Percentiles rank a stretch among this genome's conserved stretches.
phyloP scores from a whole-genome alignment of 768 basidiomycete genomes.

The Coprinopsis strossmayeri region DNA sequence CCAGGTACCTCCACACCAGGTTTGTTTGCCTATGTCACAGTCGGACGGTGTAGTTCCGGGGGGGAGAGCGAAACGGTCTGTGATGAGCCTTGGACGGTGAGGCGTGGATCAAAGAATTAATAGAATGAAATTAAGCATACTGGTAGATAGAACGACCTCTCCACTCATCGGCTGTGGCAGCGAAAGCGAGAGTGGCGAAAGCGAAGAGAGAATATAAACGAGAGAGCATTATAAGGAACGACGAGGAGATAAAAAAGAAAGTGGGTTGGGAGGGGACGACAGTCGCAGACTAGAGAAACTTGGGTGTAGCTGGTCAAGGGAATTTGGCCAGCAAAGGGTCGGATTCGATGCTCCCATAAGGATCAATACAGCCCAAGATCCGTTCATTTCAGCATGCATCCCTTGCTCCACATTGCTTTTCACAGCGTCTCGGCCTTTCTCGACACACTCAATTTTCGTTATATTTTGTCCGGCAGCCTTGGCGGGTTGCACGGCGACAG shows the following conservation, averaged over 20 bases:
- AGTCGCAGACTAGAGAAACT: neutral
- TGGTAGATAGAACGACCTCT: constrained; percentile 77
- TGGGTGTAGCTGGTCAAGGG: no score
- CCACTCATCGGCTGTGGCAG: constrained; percentile 71
- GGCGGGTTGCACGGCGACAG: no score
- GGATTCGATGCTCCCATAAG: no score
- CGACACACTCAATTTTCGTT: no score
- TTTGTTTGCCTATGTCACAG: constrained; percentile 55
- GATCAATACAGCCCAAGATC: no score
- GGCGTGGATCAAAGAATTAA: neutral
- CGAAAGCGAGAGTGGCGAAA: constrained; percentile 26
- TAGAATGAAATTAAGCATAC: constrained; percentile 25
- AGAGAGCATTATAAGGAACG: constrained; percentile 18
- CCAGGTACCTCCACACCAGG: constrained; percentile 89
- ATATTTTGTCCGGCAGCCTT: no score
- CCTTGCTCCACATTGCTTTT: no score
- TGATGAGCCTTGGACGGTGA: constrained; percentile 43
- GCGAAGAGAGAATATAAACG: constrained; percentile 13
- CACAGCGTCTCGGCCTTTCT: no score
- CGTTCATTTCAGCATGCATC: no score
- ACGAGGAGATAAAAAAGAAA: constrained; percentile 18
- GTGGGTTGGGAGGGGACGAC: neutral
- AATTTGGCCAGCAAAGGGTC: no score
- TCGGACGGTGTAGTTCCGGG: constrained; percentile 39
- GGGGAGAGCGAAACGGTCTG: constrained; percentile 72